Base-by-base conservation (phyloP, 1,139 yeast species). In the Yamadazyma diospyri region DNA sequence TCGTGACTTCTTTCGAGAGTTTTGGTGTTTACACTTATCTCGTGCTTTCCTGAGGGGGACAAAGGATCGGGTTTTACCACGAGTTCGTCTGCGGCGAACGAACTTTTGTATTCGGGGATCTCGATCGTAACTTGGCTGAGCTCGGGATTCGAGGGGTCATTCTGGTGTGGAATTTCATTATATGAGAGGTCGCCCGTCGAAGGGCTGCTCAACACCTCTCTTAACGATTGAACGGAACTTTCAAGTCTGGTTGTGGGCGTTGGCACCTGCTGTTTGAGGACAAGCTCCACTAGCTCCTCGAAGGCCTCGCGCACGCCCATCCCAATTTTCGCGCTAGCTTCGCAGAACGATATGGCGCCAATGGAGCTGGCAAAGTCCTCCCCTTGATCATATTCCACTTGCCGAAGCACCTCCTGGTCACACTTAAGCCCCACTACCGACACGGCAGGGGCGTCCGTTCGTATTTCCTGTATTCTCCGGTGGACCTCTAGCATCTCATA, bases 371-470 rank as follows among this genome's bases (percentile, higher is more conserved):
- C 61, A 32, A 65, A 52, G 5, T 37, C 47, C 22, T 38, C 11
- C 1, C 65, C 72, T 34, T 64, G 63, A 4, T 52, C 54, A 33
- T 34, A 49, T 14, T 47, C 37, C 2, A 63, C 63, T 30, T 54
- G 59, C 25, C 66, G 45, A 15, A 46, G 46, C 2, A 36, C 36
- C 13, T 47, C 55, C 17, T 47, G 35, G 33, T 67, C 72, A 13
- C 50, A 34, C 35, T 60, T 61, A n/a, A 64, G 45, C 0, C 62
- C 71, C 9, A 57, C 61, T 11, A 66, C 40, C 3, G 54, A 53
- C 5, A 59, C 40, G 0, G 67, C 65, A 4, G 67, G 66, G 25
- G 52, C 42, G 2, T 39, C 42, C 1, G 39, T 43, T 22, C 57
- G 35, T 11, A 56, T 29, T n/a, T 45, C 40, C 17, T 27, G 23